Base-by-base conservation (phyloP, 352 stramenopile genomes). In the Blastocystis sp. region DNA sequence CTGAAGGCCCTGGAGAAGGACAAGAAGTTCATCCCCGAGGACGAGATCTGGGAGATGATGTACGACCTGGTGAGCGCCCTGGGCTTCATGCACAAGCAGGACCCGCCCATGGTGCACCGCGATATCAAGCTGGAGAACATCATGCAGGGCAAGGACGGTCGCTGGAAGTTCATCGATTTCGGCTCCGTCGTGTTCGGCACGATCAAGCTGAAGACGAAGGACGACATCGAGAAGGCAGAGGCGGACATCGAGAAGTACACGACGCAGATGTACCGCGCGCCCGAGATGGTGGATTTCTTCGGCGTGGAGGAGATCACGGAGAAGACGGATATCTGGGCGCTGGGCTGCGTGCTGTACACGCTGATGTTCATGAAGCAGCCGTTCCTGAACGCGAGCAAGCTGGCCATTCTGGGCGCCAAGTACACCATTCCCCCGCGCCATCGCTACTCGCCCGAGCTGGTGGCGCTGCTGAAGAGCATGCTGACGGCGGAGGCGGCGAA, bases 91-190 rank as follows among this genome's bases (percentile, higher is more conserved):
- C 94, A 94, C 81, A 42, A 89, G 48, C 92, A 95, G 60, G 91
- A 95, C 43, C 95, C 95, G 42, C 92, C 95, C 0, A 94, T 98
- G 76, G 94, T 96, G 1, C 96, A 99, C 89, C 93, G 96, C 43
- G 96, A 99, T 91, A 91, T 98, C 28, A 98, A 98, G 91, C 92
- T 98, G 38, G 95, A 98, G 89, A 98, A 99, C 91, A 97, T 98
- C 78, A 90, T 98, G 7, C 90, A 97, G 34, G 92, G 91, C 2
- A 93, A 92, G 61, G 94, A 95, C 63, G 24, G 98, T 94, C 84
- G 95, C 98, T 91, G 98, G 98, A 91, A 95, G 95, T 65, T 98
- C 92, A 92, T 90, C 48, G 94, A 97, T 70, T 96, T 97, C 91
- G 94, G 94, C 17, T 95, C 92, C 88, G 93, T 95, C 38, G 92